Conservation (phyloP, 108 stramenopile genomes). For the Pseudonitzschia pungens region DNA sequence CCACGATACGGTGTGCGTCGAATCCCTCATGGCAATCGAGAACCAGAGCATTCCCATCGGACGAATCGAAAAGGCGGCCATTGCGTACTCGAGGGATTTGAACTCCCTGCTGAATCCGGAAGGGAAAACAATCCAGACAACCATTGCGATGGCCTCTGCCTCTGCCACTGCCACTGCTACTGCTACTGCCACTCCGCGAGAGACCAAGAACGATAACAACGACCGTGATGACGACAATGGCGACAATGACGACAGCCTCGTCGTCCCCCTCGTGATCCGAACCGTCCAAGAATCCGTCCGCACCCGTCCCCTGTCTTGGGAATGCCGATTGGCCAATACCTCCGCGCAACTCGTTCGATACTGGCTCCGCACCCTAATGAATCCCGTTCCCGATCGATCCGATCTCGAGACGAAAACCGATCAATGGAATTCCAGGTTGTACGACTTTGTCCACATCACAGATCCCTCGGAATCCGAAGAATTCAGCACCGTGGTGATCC, state of each 20-base stretch:
- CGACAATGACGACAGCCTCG: not conserved
- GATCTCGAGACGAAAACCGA: conserved; percentile 4
- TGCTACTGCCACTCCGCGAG: not conserved
- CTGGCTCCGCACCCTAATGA: conserved; percentile 36
- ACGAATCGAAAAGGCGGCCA: conserved; percentile 28
- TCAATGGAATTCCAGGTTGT: conserved; percentile 30
- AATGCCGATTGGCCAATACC: conserved; percentile 25
- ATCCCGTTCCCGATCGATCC: conserved; percentile 31
- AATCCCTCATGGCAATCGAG: conserved; percentile 9
- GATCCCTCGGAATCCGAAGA: not conserved
- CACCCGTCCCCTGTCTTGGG: conserved; percentile 23
- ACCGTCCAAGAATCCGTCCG: not conserved
- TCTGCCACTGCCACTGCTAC: too few relatives aligned
- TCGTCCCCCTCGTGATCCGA: not conserved
- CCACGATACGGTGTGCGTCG: conserved; percentile 7
- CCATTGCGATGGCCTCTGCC: too few relatives aligned
- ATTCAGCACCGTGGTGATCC: not conserved
- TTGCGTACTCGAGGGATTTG: conserved; percentile 26
- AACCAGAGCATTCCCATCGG: conserved; percentile 16
- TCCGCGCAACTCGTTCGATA: conserved; percentile 30
- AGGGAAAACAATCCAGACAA: not conserved
- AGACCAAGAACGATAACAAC: not conserved
- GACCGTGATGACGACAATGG: not conserved
- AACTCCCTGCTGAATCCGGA: conserved; percentile 1
- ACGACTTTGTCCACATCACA: conserved; percentile 19